A percentile compares a stretch with the other conserved stretches of the same genome.
phyloP scores from a whole-genome alignment of 805 yeast species.

The Metschnikowia amazonensis region DNA sequence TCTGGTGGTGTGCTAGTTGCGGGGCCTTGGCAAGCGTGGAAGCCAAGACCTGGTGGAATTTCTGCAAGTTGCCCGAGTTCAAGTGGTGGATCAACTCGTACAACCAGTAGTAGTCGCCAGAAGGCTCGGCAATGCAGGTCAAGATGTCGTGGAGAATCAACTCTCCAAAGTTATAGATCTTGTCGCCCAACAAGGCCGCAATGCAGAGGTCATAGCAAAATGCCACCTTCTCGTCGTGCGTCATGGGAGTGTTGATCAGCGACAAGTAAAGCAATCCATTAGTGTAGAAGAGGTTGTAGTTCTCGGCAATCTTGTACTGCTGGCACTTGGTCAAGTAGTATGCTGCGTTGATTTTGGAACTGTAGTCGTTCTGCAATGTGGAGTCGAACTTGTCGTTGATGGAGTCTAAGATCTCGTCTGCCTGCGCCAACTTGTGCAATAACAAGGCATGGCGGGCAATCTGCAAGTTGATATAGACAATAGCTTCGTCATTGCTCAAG shows the following conservation, averaged over 20 bases:
- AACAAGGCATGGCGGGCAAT: constrained; percentile 67
- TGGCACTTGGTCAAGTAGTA: constrained; percentile 78
- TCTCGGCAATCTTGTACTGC: constrained; percentile 67
- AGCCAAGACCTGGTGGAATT: constrained; percentile 52
- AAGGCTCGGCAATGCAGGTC: constrained; percentile 40
- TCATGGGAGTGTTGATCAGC: constrained; percentile 50
- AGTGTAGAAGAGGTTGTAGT: constrained; percentile 77
- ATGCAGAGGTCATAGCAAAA: constrained; percentile 67
- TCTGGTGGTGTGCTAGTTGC: constrained; percentile 51
- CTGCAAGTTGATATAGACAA: constrained; percentile 50
- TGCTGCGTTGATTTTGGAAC: constrained; percentile 69
- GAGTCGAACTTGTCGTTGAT: constrained; percentile 55
- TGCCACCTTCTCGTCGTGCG: constrained; percentile 42
- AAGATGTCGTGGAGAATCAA: constrained; percentile 85
- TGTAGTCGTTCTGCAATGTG: constrained; percentile 28
- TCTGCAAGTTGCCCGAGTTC: constrained; percentile 71
- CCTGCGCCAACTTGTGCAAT: constrained; percentile 48
- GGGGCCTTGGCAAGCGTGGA: constrained; percentile 44
- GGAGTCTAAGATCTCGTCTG: constrained; percentile 65
- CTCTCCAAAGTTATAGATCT: constrained; percentile 94
- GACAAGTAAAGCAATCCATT: constrained; percentile 81
- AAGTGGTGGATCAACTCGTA: constrained; percentile 64
- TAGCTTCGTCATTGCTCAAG: constrained; percentile 53
- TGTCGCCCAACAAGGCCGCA: constrained; percentile 87
- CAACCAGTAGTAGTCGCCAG: constrained; percentile 62